Percentiles rank a stretch among this genome's conserved stretches.
Conservation (phyloP, 2,329 filamentous ascomycete genomes). For the Rhynchosporium agropyri region DNA sequence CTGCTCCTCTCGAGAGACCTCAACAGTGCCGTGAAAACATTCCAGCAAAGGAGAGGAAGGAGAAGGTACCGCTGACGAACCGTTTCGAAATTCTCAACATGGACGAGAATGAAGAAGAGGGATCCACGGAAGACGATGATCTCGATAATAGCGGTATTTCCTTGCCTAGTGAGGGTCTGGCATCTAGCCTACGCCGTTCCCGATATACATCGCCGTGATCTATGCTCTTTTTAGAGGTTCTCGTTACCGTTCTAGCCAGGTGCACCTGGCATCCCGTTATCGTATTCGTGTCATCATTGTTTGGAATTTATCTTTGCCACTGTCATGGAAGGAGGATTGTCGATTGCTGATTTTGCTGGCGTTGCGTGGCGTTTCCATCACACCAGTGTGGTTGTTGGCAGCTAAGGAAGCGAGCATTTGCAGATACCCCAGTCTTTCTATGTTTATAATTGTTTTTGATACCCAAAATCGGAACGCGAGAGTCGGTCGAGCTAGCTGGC, state of each 20-base stretch:
- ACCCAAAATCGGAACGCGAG: slow-evolving; percentile 23
- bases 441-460: slow-evolving; percentile 25
- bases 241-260: background rate
- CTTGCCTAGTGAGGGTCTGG: slow-evolving; percentile 16
- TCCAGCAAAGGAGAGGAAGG: slow-evolving; percentile 44
- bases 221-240: background rate
- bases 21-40: slow-evolving; percentile 36
- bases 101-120: slow-evolving; percentile 48
- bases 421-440: slow-evolving; percentile 28
- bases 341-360: slow-evolving; percentile 13
- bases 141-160: slow-evolving; percentile 25
- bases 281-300: background rate
- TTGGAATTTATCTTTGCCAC: background rate
- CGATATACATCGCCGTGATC: background rate
- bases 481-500: slow-evolving; percentile 6
- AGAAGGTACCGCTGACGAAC: slow-evolving; percentile 52
- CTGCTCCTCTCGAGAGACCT: slow-evolving; percentile 42
- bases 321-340: background rate
- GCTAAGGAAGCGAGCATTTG: slow-evolving; percentile 16
- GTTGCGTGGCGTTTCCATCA: slow-evolving; percentile 29
- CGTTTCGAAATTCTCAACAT: slow-evolving; percentile 63
- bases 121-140: slow-evolving; percentile 34
- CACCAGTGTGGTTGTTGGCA: slow-evolving; percentile 20
- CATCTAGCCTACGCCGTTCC: background rate
- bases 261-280: background rate